Conservation (phyloP, 2,329 filamentous ascomycete genomes). For the Spiromastix sp. region DNA sequence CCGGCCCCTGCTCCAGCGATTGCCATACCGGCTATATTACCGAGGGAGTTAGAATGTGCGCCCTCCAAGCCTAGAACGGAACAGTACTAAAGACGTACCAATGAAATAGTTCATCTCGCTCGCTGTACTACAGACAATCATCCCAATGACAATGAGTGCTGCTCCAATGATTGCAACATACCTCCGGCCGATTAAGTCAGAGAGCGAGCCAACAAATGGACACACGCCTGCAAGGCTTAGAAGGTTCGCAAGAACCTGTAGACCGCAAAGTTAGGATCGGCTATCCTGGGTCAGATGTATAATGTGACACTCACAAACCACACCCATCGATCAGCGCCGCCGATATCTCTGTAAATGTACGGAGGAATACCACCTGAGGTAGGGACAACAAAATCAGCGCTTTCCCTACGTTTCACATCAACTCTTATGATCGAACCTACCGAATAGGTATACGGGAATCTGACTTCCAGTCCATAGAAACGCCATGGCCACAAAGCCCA, state of each 20-base stretch:
- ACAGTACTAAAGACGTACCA: slow-evolving; percentile 30
- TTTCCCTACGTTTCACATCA: too few species aligned
- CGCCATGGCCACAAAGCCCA: slow-evolving; percentile 48
- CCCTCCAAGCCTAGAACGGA: slow-evolving; percentile 1
- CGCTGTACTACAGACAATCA: slow-evolving; percentile 49
- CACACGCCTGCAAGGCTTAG: slow-evolving; percentile 47
- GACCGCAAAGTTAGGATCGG: too few species aligned
- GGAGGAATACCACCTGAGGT: slow-evolving; percentile 36
- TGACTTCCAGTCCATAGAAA: slow-evolving; percentile 53
- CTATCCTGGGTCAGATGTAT: too few species aligned
- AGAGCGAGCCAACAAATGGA: slow-evolving; percentile 56
- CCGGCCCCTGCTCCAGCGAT: slow-evolving; percentile 56
- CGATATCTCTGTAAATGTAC: slow-evolving; percentile 50
- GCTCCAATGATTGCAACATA: slow-evolving; percentile 49
- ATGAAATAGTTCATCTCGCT: slow-evolving; percentile 53
- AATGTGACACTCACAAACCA: slow-evolving; percentile 43
- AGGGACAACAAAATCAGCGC: neutral
- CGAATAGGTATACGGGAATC: slow-evolving; percentile 47
- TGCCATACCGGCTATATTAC: slow-evolving; percentile 41
- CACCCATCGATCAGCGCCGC: slow-evolving; percentile 50
- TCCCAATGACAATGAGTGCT: slow-evolving; percentile 45
- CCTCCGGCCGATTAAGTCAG: slow-evolving; percentile 53
- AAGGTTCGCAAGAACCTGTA: slow-evolving; percentile 41
- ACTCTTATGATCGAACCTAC: slow-evolving; percentile 14
- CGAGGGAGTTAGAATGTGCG: slow-evolving; percentile 7